A percentile compares a stretch with the other conserved stretches of the same genome.
phyloP scores from a whole-genome alignment of 2,329 filamentous ascomycete species.

The Exserohilum rostratum region DNA sequence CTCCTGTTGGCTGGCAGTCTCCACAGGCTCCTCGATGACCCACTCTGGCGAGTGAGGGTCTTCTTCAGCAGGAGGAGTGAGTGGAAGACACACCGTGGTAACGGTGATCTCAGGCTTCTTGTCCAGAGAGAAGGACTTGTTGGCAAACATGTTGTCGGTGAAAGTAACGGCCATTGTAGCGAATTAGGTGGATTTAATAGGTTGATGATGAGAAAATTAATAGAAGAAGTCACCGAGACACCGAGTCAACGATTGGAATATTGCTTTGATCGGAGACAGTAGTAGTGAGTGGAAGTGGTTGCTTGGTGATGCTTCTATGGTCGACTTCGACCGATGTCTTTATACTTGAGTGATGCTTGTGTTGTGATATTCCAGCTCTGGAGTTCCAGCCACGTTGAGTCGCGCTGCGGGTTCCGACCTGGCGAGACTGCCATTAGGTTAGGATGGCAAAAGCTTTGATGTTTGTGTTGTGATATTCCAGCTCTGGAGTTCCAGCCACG shows the following conservation, averaged over 20 bases:
- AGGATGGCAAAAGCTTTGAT: neutral
- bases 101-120: slow-evolving; percentile 9
- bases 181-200: neutral
- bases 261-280: slow-evolving; percentile 46
- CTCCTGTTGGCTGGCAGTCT: neutral
- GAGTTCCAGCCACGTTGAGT: neutral
- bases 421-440: neutral
- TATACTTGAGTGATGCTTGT: neutral
- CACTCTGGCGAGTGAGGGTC: neutral
- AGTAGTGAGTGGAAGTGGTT: slow-evolving; percentile 1
- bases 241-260: neutral
- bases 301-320: neutral
- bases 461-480: neutral
- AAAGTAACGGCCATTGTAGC: slow-evolving; percentile 10
- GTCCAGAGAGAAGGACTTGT: neutral
- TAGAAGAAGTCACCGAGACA: neutral
- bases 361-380: neutral
- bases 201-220: neutral
- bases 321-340: slow-evolving; percentile 48
- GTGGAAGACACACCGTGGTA: slow-evolving; percentile 4
- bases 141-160: slow-evolving; percentile 8
- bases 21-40: neutral
- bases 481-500: neutral
- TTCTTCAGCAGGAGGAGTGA: slow-evolving; percentile 11
- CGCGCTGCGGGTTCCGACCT: neutral